Percentiles rank a stretch among this genome's conserved stretches.
Evolutionary conservation across 164 flowering plant species (phyloP).

Genomic region (Buxus sempervirens): DNA sequence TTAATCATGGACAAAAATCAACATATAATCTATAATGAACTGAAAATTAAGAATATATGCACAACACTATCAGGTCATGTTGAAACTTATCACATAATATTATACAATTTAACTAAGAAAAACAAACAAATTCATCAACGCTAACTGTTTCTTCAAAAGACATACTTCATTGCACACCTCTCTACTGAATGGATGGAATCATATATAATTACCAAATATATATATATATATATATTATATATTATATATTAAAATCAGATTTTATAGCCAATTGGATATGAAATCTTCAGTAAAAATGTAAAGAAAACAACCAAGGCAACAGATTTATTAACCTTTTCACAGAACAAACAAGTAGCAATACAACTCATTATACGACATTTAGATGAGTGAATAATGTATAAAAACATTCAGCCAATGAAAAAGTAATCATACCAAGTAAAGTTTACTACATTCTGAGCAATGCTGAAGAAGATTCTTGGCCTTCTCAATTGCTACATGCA

Average conservation of each 20-base stretch:
- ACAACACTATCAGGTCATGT: not conserved
- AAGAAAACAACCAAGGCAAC: too few species aligned
- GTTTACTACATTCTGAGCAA: constrained; percentile 90
- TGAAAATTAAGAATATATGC: not conserved
- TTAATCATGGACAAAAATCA: not conserved
- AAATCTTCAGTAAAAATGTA: too few species aligned
- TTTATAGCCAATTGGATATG: not conserved
- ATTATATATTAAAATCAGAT: too few species aligned
- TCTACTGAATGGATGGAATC: too few species aligned
- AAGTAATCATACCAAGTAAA: constrained; percentile 67
- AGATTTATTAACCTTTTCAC: too few species aligned
- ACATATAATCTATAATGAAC: not conserved
- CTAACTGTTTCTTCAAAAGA: too few species aligned
- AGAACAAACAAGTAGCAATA: not conserved
- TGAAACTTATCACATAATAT: too few species aligned
- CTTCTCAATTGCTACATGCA: constrained; percentile 91
- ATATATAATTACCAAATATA: too few species aligned
- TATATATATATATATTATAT: too few species aligned
- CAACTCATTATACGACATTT: not conserved
- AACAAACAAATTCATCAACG: too few species aligned
- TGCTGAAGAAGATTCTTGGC: constrained; percentile 87
- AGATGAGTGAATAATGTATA: not conserved
- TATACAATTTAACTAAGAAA: too few species aligned
- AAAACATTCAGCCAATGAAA: not conserved
- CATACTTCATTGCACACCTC: too few species aligned